Base-by-base conservation (phyloP, 73 alveolate species). In the Tetrahymena malaccensis region DNA sequence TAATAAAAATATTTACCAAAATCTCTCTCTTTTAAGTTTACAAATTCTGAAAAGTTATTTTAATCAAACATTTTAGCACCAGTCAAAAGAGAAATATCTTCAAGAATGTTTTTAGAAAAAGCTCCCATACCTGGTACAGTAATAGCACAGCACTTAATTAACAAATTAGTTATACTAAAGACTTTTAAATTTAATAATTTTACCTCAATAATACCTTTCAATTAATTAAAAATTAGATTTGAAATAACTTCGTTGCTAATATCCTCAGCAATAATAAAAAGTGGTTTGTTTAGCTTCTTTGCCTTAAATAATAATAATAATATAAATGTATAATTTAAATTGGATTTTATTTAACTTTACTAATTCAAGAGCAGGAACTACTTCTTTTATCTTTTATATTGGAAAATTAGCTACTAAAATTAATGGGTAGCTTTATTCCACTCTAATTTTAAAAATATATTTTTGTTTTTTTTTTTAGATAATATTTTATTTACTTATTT, bases 111-210 rank as follows among this genome's bases (percentile, higher is more conserved):
- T 94, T 98, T 96, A 34, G 97, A 50, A 43, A 95, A 96, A n/a
- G 96, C 95, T 17, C 98, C 99, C 98, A 96, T 96, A 96, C 98
- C 98, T 12, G 99, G 99, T 15, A 98, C 96, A 93, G 98, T 98
- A 19, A 98, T 96, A 5, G 99, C 99, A 93, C 99, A 97, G 17
- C 96, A 94, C 40, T 96, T 96, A n/a, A 19, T 70, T 27, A 27
- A 22, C 4, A 27, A 19, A n/a, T 19, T 19, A n/a, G n/a, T n/a
- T n/a, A n/a, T n/a, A n/a, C n/a, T n/a, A n/a, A n/a, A n/a, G n/a
- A n/a, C n/a, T n/a, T n/a, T n/a, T n/a, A n/a, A n/a, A n/a, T n/a
- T n/a, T n/a, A n/a, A n/a, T n/a, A n/a, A 27, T 19, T 70, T 83
- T 16, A 95, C 94, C 34, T 89, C 83, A 16, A 98, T 38, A 3